Conservation (phyloP, 306 rosid genomes). For the Cotoneaster glaucophyllus region DNA sequence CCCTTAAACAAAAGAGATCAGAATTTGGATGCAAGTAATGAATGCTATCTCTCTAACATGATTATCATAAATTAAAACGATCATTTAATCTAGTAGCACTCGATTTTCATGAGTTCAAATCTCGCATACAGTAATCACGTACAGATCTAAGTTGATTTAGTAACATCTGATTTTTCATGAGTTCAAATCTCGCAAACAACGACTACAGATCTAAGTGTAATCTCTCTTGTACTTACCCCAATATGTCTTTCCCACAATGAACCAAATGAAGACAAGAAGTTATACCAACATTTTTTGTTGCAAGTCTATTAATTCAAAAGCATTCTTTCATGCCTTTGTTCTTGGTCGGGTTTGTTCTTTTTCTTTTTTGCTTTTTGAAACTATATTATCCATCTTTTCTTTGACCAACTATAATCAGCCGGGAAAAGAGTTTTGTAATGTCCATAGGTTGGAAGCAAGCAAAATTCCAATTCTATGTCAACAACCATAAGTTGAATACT, state of each 20-base stretch:
- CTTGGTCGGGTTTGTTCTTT: background rate
- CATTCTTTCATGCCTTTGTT: background rate
- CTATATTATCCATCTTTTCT: background rate
- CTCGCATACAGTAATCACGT: background rate
- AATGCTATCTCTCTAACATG: background rate
- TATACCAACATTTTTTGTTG: background rate
- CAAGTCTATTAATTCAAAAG: background rate
- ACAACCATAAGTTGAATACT: background rate
- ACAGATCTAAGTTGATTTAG: background rate
- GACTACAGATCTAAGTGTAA: background rate
- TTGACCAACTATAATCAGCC: background rate
- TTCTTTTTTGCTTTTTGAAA: background rate
- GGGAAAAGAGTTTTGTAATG: background rate
- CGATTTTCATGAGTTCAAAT: background rate
- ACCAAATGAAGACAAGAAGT: background rate
- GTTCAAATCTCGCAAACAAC: background rate
- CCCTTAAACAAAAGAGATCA: no score
- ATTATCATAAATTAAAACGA: background rate
- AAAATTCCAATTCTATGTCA: background rate
- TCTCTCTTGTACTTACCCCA: background rate
- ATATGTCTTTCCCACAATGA: background rate
- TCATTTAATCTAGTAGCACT: background rate
- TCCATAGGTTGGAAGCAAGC: background rate
- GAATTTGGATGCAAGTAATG: background rate
- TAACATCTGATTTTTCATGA: background rate